Evolutionary conservation across 371 early-diverging fungal species (phyloP), one percentile per base, ranked within the genome.

Genomic region (Syncephalastrum monosporum): DNA sequence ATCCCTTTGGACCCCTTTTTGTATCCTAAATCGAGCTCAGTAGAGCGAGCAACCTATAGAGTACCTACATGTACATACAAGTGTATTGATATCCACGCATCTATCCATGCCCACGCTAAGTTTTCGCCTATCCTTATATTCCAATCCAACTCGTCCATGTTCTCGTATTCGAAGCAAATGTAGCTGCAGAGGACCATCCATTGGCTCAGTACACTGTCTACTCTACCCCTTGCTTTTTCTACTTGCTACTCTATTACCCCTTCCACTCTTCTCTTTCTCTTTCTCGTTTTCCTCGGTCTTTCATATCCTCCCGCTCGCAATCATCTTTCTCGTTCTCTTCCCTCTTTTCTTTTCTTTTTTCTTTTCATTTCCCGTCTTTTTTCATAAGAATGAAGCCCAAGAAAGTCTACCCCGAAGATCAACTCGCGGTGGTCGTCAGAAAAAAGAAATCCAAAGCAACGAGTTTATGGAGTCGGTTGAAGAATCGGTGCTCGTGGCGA

Each of bases 271-370:
- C 23, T 24, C 16, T 50, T 49, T 47, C 46, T 27, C 52, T 56
- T 38, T 27, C 48, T 50, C 24, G 10, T 38, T 33, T 48, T 29
- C 23, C 15, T 27, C 27, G 27, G 21, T 52, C 59, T 53, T 33
- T 42, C 55, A 48, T 50, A 12, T 50, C 43, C 16, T 46, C 15
- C 29, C 33, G 25, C 47, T 49, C 19, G 29, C 57, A 21, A 38
- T 54, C 23, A 42, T 27, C 45, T 50, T 42, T 53, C 42, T 42
- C 57, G 29, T 49, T 19, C 29, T 33, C 25, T n/a, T 47, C 23
- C 41, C 24, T 38, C 29, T 46, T 19, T 43, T 25, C 5, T 29
- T 13, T 21, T 29, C 38, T 44, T 42, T 41, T 14, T 47, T 13
- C 23, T 24, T 3, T 15, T 42, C 29, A 15, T 47, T 33, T 33